These are phyloP conservation scores for Fragilariopsis cylindrus DNA, from an alignment of 108 stramenopile species.

Conservation along the genomic window DNA sequence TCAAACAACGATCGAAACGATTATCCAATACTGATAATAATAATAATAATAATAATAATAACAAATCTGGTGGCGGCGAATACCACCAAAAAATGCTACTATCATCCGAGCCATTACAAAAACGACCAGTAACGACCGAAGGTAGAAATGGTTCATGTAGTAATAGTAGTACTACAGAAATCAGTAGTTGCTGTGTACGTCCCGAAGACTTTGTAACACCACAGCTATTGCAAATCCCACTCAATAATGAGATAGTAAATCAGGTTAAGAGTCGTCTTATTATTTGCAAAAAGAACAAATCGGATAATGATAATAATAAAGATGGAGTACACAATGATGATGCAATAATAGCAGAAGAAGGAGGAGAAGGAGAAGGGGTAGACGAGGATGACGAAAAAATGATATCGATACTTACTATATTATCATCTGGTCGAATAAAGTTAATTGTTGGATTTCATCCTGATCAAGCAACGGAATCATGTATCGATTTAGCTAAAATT, in stretches of 20 bases:
- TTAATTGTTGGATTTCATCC: conserved; percentile 89
- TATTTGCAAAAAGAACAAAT: neutral
- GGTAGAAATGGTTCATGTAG: neutral
- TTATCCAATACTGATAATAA: neutral
- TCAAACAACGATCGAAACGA: conserved; percentile 3
- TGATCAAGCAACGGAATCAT: conserved; percentile 83
- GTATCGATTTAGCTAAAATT: conserved; percentile 64
- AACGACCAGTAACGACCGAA: neutral
- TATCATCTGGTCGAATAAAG: conserved; percentile 15
- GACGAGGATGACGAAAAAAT: neutral
- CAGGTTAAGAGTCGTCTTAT: neutral
- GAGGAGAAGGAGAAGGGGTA: neutral
- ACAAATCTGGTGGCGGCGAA: neutral
- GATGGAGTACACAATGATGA: conserved; percentile 2
- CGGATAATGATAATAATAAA: conserved; percentile 19
- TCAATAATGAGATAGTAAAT: conserved; percentile 53
- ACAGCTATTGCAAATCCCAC: conserved; percentile 51
- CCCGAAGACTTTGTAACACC: conserved; percentile 33
- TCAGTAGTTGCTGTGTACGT: neutral
- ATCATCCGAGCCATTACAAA: neutral
- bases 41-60: neutral
- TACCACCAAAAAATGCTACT: no score
- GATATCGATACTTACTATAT: neutral
- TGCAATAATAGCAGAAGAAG: no score
- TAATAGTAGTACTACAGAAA: neutral